Evolutionary conservation across 2,329 filamentous ascomycete genomes (phyloP), one percentile per base, ranked within the genome.

Genomic region (Ceratocystis diversiconidia): DNA sequence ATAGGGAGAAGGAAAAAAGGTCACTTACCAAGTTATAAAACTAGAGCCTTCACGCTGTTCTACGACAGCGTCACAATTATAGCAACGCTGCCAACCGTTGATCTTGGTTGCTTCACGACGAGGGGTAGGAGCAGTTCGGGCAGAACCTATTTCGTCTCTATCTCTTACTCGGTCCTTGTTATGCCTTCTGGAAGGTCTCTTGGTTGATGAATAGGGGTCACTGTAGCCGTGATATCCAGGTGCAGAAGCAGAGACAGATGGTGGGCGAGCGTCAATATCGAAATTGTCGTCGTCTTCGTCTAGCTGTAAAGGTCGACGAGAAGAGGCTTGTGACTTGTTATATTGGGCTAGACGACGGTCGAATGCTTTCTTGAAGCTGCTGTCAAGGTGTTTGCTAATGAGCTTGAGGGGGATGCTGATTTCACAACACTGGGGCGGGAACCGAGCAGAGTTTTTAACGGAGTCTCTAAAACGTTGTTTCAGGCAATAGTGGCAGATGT

Each of bases 371-470:
- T 94, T 92, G 78, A 94, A 92, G 64, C 81, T 79, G 66, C 79
- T 72, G 71, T 89, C 83, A 71, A 95, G 91, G 6, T 94, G 77
- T 28, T 80, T 80, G 12, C 92, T 88, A 32, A 92, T 90, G 72
- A 90, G 85, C 69, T 85, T 85, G 5, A 91, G 76, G 0, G 87
- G 84, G 66, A 95, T 95, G 70, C 84, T 82, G 15, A 44, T 43
- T 12, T 90, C 83, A 74, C 90, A 96, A 75, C 90, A 96, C 72
- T 80, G 83, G 0, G 91, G 91, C 19, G 91, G 90, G 89, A 95
- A 95, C 70, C 90, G 85, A 68, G 85, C 82, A 1, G 88, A 85
- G 72, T 95, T 89, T 52, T 80, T 85, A 68, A 92, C 79, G 10
- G 90, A 94, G 68, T 90, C 79, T 64, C 80, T 84, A 75, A 95